Base-by-base conservation (phyloP, 148 eudicot species). In the Dysphania ambrosioides region DNA sequence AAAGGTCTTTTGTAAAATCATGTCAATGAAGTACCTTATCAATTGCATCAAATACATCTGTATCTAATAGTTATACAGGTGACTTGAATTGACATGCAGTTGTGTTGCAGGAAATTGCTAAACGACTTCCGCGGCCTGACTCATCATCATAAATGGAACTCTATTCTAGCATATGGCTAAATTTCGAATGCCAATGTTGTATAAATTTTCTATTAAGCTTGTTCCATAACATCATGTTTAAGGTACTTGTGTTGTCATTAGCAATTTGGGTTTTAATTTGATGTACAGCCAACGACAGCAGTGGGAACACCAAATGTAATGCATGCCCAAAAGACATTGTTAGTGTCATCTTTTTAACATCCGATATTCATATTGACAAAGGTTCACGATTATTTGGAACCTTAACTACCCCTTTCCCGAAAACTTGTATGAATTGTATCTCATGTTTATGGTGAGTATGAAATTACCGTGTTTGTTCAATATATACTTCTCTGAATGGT, bases 91-190 rank as follows among this genome's bases (percentile, higher is more conserved):
- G 29, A 63, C 53, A 23, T 74, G 59, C 23, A 41, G 40, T 59
- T 79, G 58, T 60, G 38, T 29, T 23, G 23, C 74, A 79, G 82
- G 82, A 79, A 79, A 79, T 79, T 51, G 78, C 82, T 8, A 79
- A 79, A 69, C 82, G 78, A 62, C 82, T 79, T 60, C 82, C 82
- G 2, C 73, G 82, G 21, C 82, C 82, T 42, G 73, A 36, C 64
- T 36, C 78, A 16, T 79, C 82, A 61, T 74, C 36, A 68, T 74
- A 55, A 57, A 18, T 66, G 72, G 35, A 49, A 31, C 57, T 41
- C 19, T 7, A 31, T 44, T 73, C 59, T 3, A 30, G n/a, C 27
- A 44, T 31, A 32, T 11, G 44, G 56, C 3, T 11, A 61, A 3
- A 34, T 57, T 24, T 72, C 67, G 70, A 19, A 74, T 31, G 61